Conservation (phyloP, 2,329 filamentous ascomycete genomes). For the Tolypocladium inflatum region DNA sequence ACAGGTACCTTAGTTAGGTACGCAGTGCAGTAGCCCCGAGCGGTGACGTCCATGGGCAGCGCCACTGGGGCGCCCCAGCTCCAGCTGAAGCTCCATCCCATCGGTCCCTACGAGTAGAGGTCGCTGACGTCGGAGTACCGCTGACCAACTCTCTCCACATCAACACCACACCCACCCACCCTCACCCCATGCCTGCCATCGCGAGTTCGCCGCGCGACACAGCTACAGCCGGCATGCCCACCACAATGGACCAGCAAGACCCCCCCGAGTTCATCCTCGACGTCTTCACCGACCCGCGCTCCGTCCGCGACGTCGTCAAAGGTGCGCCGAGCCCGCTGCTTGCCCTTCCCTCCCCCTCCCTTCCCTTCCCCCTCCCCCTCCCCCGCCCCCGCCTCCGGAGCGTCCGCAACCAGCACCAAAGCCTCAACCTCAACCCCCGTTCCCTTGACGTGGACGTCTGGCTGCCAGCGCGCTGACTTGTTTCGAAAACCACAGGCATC, state of each 20-base stretch:
- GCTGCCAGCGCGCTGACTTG: neutral
- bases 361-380: slow-evolving; percentile 9
- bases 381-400: neutral
- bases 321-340: slow-evolving; percentile 39
- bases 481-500: slow-evolving; percentile 52
- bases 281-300: slow-evolving; percentile 82
- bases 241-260: slow-evolving; percentile 24
- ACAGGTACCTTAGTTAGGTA: no score
- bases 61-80: neutral
- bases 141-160: neutral
- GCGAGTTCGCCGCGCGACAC: neutral
- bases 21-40: no score
- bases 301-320: slow-evolving; percentile 87
- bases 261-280: slow-evolving; percentile 89
- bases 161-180: neutral
- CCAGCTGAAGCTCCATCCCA: neutral
- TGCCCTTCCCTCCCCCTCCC: slow-evolving; percentile 1
- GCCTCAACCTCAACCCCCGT: neutral
- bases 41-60: neutral
- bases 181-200: neutral
- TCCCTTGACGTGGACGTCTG: neutral
- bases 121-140: neutral
- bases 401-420: neutral
- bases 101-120: no score
- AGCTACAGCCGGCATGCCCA: neutral